These are phyloP conservation scores for Triticum timopheevii DNA, from an alignment of 176 grass and related monocot species.

Conservation along the genomic window DNA sequence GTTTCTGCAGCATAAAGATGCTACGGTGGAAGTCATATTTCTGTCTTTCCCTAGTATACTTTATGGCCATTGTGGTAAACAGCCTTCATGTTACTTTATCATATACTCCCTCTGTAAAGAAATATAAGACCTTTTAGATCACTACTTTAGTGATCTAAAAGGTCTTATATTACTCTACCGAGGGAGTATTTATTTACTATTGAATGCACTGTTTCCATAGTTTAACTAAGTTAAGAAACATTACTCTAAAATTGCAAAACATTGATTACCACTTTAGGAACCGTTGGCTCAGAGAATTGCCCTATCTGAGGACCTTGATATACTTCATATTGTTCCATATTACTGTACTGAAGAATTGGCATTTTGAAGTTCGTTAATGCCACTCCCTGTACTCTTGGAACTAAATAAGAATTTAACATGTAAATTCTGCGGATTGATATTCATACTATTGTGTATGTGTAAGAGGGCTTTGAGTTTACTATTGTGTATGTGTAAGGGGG, in stretches of 20 bases:
- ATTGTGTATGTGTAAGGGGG: neutral
- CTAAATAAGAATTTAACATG: neutral
- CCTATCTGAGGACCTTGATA: neutral
- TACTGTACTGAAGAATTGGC: neutral
- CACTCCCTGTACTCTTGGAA: conserved; percentile 1
- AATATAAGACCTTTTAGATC: too few relatives aligned
- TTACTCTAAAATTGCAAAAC: too few relatives aligned
- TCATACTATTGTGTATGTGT: neutral
- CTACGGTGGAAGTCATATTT: neutral
- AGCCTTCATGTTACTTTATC: conserved; percentile 5
- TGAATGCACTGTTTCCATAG: neutral
- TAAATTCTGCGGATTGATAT: neutral
- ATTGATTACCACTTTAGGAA: neutral
- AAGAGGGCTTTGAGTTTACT: neutral
- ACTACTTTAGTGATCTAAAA: too few relatives aligned
- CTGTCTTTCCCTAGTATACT: neutral
- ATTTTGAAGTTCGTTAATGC: conserved; percentile 11
- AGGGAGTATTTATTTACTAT: neutral
- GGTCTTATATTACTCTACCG: too few relatives aligned
- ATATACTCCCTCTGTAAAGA: neutral
- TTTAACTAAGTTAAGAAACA: too few relatives aligned
- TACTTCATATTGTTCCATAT: conserved; percentile 9
- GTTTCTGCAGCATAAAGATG: neutral
- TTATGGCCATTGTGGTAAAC: neutral
- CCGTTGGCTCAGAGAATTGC: neutral